Percentiles rank a stretch among this genome's conserved stretches.
Conservation (phyloP, 2,329 filamentous ascomycete genomes). For the Alternaria longipes region DNA sequence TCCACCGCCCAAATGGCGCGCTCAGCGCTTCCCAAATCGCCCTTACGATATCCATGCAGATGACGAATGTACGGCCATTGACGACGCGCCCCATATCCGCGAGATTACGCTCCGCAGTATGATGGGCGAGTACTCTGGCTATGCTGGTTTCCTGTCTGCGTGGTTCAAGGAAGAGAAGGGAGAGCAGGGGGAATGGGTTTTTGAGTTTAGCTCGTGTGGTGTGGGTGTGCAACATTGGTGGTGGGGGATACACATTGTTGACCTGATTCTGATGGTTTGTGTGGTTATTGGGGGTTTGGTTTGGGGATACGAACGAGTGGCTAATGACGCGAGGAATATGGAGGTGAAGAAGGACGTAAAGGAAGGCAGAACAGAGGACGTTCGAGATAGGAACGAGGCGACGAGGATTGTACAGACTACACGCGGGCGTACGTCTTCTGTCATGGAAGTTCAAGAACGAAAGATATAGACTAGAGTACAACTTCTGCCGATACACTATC, state of each 20-base stretch:
- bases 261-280: conserved; percentile 15
- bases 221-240: conserved; percentile 90
- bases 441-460: conserved; percentile 2
- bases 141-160: conserved; percentile 84
- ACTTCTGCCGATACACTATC: not conserved
- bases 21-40: conserved; percentile 30
- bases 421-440: not conserved
- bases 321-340: not conserved
- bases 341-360: not conserved
- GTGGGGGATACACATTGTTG: conserved; percentile 80
- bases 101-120: conserved; percentile 96
- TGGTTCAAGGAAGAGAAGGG: conserved; percentile 80
- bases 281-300: not conserved
- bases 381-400: no score
- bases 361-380: not conserved
- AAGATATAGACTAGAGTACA: conserved; percentile 1
- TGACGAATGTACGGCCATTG: conserved; percentile 26
- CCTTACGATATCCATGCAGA: conserved; percentile 49
- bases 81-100: conserved; percentile 67
- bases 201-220: conserved; percentile 80
- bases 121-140: conserved; percentile 97
- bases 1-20: conserved; percentile 32
- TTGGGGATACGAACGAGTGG: not conserved
- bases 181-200: conserved; percentile 84
- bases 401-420: not conserved